phyloP scores from a whole-genome alignment of 441 rosid genomes.

The Erodium trifolium region DNA sequence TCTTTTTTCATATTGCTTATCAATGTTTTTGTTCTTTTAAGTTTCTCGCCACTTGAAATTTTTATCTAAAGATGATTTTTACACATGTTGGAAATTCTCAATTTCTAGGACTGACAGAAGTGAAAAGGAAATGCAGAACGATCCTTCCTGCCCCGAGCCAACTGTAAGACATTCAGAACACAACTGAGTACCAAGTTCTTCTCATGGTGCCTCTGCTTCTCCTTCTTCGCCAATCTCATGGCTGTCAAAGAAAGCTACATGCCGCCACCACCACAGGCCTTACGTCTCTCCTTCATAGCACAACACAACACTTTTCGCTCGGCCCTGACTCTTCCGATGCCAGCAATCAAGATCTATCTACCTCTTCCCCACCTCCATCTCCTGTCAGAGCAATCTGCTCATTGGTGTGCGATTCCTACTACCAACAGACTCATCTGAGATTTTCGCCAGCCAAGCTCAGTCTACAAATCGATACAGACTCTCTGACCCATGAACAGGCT shows the following conservation, averaged over 20 bases:
- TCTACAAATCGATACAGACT: constrained; percentile 33
- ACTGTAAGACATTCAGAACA: no score
- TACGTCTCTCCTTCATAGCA: constrained; percentile 13
- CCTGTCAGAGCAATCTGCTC: constrained; percentile 43
- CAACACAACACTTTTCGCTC: constrained; percentile 9
- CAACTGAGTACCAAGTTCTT: not conserved
- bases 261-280: not conserved
- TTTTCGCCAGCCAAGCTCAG: constrained; percentile 33
- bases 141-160: no score
- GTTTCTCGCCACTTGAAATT: no score
- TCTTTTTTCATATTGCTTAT: no score
- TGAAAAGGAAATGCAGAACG: no score
- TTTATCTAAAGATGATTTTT: no score
- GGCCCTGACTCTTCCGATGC: constrained; percentile 18
- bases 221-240: not conserved
- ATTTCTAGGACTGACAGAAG: no score
- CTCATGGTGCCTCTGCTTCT: not conserved
- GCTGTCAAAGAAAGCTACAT: not conserved
- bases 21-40: no score
- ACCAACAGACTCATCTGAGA: constrained; percentile 28
- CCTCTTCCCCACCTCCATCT: constrained; percentile 27
- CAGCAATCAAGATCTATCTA: not conserved
- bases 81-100: no score
- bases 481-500: constrained; percentile 64
- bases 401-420: constrained; percentile 42